Base-by-base conservation (phyloP, 164 flowering plant genomes). In the Annona cherimola region DNA sequence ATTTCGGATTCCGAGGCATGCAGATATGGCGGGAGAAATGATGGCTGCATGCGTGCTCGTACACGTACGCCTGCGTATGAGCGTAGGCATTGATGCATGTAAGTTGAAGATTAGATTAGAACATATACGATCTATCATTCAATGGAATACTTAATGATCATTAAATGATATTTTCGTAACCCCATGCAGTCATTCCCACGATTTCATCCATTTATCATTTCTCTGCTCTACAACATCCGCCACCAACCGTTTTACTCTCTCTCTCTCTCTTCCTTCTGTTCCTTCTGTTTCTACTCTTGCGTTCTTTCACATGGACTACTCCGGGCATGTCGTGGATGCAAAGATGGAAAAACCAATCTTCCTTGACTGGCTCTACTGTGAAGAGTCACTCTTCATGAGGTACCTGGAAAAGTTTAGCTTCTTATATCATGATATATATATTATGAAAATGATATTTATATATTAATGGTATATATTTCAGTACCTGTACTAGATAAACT, bases 221-320 rank as follows among this genome's bases (percentile, higher is more conserved):
- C n/a, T n/a, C n/a, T n/a, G n/a, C n/a, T n/a, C n/a, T n/a, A n/a
- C n/a, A n/a, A n/a, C n/a, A n/a, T n/a, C n/a, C 7, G 50, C 7
- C 50, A 45, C 50, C 7, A 3, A 45, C 50, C 3, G 7, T 7
- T 14, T 61, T 19, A 18, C 64, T 65, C 42, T 63, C 67, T 72
- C 66, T 71, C 73, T 73, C 70, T 79, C 73, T 43, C 71, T 20
- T 12, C 39, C 14, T 42, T 35, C 7, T 45, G 50, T 45, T 45
- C 4, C 7, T n/a, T 57, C n/a, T 4, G 61, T 57, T 57, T 3
- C n/a, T 55, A 5, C 8, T 3, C 1, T 14, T 55, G 61, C 12
- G 61, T 14, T 57, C n/a, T 57, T 57, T 57, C n/a, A 50, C 14
- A 74, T 80, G 82, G 78, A 80, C 67, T 18, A 63, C 45, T 4